Evolutionary conservation across 2,329 filamentous ascomycete species (phyloP).

Genomic region (Catunica adiposa): DNA sequence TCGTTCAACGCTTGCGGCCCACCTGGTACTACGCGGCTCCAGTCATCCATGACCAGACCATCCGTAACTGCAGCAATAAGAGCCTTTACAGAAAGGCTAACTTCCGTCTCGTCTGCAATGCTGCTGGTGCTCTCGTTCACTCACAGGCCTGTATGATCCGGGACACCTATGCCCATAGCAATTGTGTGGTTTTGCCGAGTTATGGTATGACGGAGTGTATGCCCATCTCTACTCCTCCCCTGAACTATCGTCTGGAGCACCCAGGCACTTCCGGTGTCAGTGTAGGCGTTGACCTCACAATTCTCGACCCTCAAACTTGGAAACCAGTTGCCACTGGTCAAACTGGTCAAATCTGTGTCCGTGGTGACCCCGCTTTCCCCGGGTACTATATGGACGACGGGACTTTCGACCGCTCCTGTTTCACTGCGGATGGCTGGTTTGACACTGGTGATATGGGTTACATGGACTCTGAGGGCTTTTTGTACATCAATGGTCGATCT

Average conservation of each 20-base stretch:
- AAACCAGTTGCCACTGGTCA: constrained; percentile 18
- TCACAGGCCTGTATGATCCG: constrained; percentile 32
- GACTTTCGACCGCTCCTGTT: constrained; percentile 27
- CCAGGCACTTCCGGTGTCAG: constrained; percentile 36
- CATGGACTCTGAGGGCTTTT: constrained; percentile 32
- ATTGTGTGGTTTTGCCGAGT: constrained; percentile 35
- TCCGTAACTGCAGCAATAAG: constrained; percentile 27
- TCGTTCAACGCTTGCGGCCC: constrained; percentile 29
- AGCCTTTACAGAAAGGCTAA: constrained; percentile 26
- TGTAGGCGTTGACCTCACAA: constrained; percentile 34
- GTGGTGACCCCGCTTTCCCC: constrained; percentile 33
- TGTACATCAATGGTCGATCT: constrained; percentile 37
- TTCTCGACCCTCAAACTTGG: constrained; percentile 28
- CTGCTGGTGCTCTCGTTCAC: constrained; percentile 35
- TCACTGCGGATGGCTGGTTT: constrained; percentile 34
- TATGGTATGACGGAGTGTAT: constrained; percentile 46
- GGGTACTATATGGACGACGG: constrained; percentile 32
- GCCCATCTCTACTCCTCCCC: constrained; percentile 38
- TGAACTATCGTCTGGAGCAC: constrained; percentile 34
- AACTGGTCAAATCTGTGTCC: constrained; percentile 32
- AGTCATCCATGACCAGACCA: constrained; percentile 38
- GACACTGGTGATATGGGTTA: constrained; percentile 39
- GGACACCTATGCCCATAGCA: constrained; percentile 26
- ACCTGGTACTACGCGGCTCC: constrained; percentile 44
- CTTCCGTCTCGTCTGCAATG: constrained; percentile 39